Base-by-base conservation (phyloP, 139 green algal species). In the Coelastrella sp. region DNA sequence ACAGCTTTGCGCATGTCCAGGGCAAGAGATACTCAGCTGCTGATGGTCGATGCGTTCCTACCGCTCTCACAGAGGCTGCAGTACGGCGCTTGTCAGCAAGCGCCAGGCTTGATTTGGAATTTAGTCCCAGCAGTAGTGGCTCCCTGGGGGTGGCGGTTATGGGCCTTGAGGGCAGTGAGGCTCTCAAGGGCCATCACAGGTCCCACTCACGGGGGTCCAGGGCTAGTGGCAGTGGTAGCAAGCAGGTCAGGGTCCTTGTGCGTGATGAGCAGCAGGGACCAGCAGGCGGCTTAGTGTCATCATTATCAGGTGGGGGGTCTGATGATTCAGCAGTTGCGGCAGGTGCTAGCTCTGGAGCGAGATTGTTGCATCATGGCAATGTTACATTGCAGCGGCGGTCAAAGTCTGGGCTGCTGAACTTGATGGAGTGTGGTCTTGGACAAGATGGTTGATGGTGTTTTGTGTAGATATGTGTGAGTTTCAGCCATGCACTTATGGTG, bases 341-440 rank as follows among this genome's bases (percentile, higher is more conserved):
- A 69, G 62, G 62, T 27, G 27, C 38, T 34, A 77, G 68, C 68
- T 51, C 38, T 15, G 27, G 40, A 7, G 5, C 38, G 9, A 77
- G 68, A 7, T 23, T 32, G 23, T n/a, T 30, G 19, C 27, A 27
- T 38, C 53, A 6, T 8, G 38, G 15, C 17, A 48, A 48, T 19
- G 68, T 13, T 3, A 77, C 68, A 5, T 17, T 79, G 71, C 71
- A 79, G n/a, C 71, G 43, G 7, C 25, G 71, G 3, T 60, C 43
- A 40, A 63, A 38, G 25, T 79, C 41, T 30, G 71, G 71, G 38
- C 30, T 79, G 6, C 43, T 79, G n/a, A 79, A 79, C 30, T 17
- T 79, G 25, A 79, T 79, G 41, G 41, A 79, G n/a, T 79, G 71
- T 45, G 41, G 71, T n/a, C 3, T 79, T 1, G 30, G 53, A 6